Evolutionary conservation across 2,329 filamentous ascomycete genomes (phyloP).

Genomic region (Fusarium protoensiforme): DNA sequence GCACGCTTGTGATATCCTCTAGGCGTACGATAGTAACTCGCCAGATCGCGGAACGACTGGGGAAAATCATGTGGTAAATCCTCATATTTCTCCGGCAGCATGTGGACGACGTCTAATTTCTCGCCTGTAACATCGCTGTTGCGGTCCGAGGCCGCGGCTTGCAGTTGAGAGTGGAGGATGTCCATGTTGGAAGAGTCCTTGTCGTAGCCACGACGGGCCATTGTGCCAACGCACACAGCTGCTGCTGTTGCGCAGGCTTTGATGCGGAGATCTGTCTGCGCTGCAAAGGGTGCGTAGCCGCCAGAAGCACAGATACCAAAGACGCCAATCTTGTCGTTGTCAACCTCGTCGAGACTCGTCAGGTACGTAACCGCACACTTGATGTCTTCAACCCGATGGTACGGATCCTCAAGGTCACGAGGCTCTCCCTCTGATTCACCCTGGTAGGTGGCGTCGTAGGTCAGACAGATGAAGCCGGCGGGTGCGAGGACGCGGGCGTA

Average conservation of each 20-base stretch:
- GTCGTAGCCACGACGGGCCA: background rate
- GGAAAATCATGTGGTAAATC: background rate
- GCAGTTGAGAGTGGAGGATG: background rate
- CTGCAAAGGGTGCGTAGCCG: background rate
- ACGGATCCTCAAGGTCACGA: background rate
- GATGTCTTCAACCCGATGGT: background rate
- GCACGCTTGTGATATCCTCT: background rate
- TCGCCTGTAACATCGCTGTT: background rate
- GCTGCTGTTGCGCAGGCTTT: background rate
- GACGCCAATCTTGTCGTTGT: background rate
- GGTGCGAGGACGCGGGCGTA: conserved; percentile 1
- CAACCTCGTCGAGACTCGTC: background rate
- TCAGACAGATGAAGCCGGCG: conserved; percentile 5
- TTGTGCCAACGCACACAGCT: background rate
- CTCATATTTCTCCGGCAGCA: background rate
- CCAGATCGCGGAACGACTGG: background rate
- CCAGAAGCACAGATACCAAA: background rate
- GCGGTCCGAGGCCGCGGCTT: background rate
- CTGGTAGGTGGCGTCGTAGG: conserved; percentile 7
- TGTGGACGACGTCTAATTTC: background rate
- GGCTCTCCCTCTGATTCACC: background rate
- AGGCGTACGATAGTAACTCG: background rate
- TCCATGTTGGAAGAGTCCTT: background rate
- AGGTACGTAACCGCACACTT: background rate
- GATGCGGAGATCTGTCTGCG: background rate